Evolutionary conservation across 2,329 filamentous ascomycete genomes (phyloP), one percentile per base, ranked within the genome.

Genomic region (Aspergillus sp.): DNA sequence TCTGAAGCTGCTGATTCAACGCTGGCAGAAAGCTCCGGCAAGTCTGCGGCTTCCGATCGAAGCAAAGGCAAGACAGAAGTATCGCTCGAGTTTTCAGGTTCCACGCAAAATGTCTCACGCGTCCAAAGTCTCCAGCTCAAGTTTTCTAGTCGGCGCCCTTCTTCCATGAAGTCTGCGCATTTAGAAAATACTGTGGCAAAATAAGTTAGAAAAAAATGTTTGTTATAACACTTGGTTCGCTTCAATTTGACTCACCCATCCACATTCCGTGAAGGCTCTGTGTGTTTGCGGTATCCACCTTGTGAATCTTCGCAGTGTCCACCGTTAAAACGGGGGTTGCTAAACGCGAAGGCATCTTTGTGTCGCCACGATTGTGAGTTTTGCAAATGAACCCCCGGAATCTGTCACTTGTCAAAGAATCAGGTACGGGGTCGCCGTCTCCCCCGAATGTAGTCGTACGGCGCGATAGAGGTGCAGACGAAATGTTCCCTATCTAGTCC

Each of bases 231-330:
- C 3, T 17, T 3, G 7, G 40, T 24, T 45, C 27, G 3, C 27
- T n/a, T 11, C 49, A 30, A 59, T 51, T 24, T 24, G 8, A 83
- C 90, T 84, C 79, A 96, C 92, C 91, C 75, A 91, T 93, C 92
- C 93, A 96, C 86, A 98, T 96, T 80, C 90, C 93, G 79, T 95
- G 96, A 51, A 98, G 86, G 72, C 93, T 96, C 78, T 96, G 91
- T 27, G 91, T 88, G 75, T 96, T 96, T 66, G 89, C 85, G 1
- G 93, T 96, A 78, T 98, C 93, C 70, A 98, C 91, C 75, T 96
- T 91, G 81, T 95, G 90, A 74, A 99, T 93, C 67, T 93, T 89
- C 73, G 89, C 90, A 64, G 91, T 88, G 80, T 97, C 92, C 75
- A 98, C 90, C 62, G 91, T 92, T 71, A 98, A 83, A 73, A 98